Evolutionary conservation across 2,329 filamentous ascomycete genomes (phyloP).

Genomic region (Zymoseptoria pseudotritici): DNA sequence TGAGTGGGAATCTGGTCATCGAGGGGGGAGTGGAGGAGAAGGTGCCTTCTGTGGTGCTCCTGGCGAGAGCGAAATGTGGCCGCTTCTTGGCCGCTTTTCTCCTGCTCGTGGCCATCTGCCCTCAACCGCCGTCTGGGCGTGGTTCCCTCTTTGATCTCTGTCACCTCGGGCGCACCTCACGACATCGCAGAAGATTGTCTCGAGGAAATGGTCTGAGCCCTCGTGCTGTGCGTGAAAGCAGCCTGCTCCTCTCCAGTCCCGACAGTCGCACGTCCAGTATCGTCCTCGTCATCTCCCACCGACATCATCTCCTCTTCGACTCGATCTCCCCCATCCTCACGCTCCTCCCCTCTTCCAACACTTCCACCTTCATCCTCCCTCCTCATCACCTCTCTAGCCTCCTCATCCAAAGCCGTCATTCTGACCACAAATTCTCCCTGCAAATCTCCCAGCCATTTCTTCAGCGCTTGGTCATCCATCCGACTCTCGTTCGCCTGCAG

Average conservation of each 20-base stretch:
- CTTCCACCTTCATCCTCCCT: not conserved
- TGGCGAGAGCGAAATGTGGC: too few relatives aligned
- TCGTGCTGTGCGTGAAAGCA: not conserved
- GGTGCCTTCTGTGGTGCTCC: too few relatives aligned
- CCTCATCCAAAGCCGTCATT: slow-evolving; percentile 61
- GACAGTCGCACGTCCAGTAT: not conserved
- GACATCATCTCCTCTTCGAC: not conserved
- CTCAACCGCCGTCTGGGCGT: too few relatives aligned
- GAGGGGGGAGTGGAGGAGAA: too few relatives aligned
- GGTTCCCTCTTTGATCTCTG: not conserved
- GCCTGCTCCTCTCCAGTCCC: not conserved
- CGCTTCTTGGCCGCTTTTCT: too few relatives aligned
- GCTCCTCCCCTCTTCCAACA: slow-evolving; percentile 2
- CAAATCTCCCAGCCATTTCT: slow-evolving; percentile 56
- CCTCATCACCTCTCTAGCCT: slow-evolving; percentile 18
- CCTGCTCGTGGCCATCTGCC: too few relatives aligned
- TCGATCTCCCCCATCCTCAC: not conserved
- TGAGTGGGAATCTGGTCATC: too few relatives aligned
- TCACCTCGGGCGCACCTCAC: not conserved
- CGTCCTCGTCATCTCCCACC: not conserved
- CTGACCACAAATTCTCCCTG: slow-evolving; percentile 66
- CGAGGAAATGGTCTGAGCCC: not conserved
- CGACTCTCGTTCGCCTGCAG: slow-evolving; percentile 57
- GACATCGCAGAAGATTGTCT: not conserved
- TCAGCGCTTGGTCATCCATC: slow-evolving; percentile 58